Conservation (phyloP, 2,329 filamentous ascomycete species). For the Lomentospora prolificans region DNA sequence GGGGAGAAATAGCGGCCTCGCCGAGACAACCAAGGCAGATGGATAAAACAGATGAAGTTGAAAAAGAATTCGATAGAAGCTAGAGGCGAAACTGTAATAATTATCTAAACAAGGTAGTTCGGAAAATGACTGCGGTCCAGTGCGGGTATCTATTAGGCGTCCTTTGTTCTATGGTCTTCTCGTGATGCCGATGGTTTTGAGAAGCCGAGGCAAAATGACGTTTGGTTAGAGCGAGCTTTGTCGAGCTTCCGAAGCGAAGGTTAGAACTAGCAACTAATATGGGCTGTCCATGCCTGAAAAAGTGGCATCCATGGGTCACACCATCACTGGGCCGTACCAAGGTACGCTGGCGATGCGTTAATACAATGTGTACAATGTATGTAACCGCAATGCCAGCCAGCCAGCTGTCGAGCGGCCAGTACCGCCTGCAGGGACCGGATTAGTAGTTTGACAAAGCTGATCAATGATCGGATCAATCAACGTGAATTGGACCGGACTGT, state of each 20-base stretch:
- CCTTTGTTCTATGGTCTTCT: neutral
- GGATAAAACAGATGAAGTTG: neutral
- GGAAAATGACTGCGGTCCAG: neutral
- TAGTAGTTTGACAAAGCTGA: neutral
- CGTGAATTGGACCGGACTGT: neutral
- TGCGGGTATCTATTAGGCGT: neutral
- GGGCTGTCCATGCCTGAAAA: too few relatives aligned
- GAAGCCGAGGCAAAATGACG: conserved; percentile 9
- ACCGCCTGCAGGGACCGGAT: conserved; percentile 3
- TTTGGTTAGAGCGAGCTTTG: conserved; percentile 1
- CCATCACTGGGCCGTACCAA: too few relatives aligned
- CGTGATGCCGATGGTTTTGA: conserved; percentile 3
- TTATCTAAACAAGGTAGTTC: neutral
- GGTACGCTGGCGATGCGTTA: too few relatives aligned
- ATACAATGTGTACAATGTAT: too few relatives aligned
- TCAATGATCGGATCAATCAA: too few relatives aligned
- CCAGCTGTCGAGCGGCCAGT: conserved; percentile 4
- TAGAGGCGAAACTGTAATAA: neutral
- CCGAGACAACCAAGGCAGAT: neutral
- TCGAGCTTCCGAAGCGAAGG: neutral
- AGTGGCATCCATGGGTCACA: too few relatives aligned
- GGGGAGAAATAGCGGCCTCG: neutral
- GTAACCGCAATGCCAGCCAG: neutral
- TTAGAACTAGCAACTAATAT: neutral
- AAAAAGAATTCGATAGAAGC: neutral